Evolutionary conservation across 441 rosid species (phyloP).

Genomic region (Bocquillonia castaneifolia): DNA sequence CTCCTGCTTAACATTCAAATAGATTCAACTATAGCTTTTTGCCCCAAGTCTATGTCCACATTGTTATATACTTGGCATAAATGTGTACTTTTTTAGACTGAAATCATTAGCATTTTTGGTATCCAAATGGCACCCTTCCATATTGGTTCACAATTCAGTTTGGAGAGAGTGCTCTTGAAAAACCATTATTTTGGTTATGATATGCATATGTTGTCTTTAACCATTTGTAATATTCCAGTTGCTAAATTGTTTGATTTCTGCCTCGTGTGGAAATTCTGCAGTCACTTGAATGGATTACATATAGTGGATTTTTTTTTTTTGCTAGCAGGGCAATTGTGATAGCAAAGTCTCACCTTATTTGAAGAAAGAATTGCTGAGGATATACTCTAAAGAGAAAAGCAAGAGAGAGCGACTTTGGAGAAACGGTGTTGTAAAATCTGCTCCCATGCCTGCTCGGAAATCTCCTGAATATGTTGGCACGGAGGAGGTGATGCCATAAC

Average conservation of each 20-base stretch:
- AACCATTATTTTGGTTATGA: not conserved
- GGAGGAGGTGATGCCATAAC: conserved; percentile 65
- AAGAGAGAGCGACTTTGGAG: conserved; percentile 86
- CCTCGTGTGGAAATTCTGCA: not conserved
- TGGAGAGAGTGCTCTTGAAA: not conserved
- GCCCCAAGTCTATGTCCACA: not conserved
- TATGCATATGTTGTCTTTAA: not conserved
- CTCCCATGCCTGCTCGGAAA: conserved; percentile 61
- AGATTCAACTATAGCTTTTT: not conserved
- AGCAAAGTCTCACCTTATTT: conserved; percentile 56
- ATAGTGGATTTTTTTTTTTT: conserved; percentile 10
- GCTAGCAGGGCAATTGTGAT: conserved; percentile 44
- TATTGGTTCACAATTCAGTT: not conserved
- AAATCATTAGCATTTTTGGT: not conserved
- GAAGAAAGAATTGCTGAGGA: conserved; percentile 71
- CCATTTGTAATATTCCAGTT: not conserved
- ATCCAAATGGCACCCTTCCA: not conserved
- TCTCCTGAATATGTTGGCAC: conserved; percentile 79
- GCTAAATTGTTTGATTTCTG: conserved; percentile 2
- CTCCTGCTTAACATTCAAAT: not conserved
- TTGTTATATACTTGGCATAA: not conserved
- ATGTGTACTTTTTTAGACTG: not conserved
- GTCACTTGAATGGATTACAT: conserved; percentile 6
- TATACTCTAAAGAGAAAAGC: conserved; percentile 57
- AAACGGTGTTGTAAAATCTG: conserved; percentile 74